phyloP scores from a whole-genome alignment of 805 yeast genomes.

The Pichia nanzhaoensis region DNA sequence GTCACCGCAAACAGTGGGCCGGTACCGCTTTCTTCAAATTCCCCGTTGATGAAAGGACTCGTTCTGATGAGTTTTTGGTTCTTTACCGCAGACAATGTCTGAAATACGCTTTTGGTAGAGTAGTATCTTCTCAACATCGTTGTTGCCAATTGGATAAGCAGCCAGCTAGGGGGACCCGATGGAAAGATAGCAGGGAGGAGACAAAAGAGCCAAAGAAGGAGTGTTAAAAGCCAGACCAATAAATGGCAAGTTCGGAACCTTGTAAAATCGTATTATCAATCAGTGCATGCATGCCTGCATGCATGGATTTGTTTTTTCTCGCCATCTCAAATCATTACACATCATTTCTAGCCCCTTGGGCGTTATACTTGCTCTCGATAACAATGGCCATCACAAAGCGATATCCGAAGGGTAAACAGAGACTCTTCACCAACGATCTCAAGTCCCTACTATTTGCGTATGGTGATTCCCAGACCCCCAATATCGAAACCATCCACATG shows the following conservation, averaged over 20 bases:
- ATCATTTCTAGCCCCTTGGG: too few relatives aligned
- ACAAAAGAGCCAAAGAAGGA: too few relatives aligned
- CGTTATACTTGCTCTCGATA: too few relatives aligned
- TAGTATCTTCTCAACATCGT: conserved; percentile 5
- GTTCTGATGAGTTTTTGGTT: conserved; percentile 47
- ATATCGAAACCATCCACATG: conserved; percentile 56
- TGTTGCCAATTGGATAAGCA: too few relatives aligned
- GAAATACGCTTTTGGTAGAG: background rate
- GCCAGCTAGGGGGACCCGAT: too few relatives aligned
- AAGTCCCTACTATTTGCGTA: conserved; percentile 60
- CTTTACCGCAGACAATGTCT: conserved; percentile 21
- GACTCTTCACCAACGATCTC: conserved; percentile 36
- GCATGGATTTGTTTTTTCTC: too few relatives aligned
- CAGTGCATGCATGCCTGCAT: too few relatives aligned
- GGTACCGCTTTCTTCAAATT: conserved; percentile 38
- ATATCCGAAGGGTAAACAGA: conserved; percentile 19
- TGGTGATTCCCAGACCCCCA: conserved; percentile 67
- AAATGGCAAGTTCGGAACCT: too few relatives aligned
- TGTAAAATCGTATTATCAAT: too few relatives aligned
- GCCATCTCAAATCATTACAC: too few relatives aligned
- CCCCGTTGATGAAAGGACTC: conserved; percentile 60
- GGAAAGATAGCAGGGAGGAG: too few relatives aligned
- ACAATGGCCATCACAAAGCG: conserved; percentile 14
- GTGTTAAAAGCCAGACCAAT: too few relatives aligned
- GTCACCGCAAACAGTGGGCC: conserved; percentile 50